Conservation (phyloP, 2,329 filamentous ascomycete species). For the Colletotrichum gigasporum region DNA sequence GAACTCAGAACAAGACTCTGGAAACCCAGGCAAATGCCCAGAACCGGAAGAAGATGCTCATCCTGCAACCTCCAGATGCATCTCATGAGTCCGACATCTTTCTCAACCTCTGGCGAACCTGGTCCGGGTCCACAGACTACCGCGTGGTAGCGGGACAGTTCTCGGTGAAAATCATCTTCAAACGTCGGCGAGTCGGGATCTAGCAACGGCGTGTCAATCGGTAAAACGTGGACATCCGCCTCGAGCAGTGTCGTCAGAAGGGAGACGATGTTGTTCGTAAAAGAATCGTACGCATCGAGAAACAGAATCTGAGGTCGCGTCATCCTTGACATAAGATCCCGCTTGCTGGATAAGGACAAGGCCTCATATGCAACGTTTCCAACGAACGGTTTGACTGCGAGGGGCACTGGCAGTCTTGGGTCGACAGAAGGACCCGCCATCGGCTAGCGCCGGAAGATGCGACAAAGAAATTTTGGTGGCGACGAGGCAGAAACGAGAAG, state of each 20-base stretch:
- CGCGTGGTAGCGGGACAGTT: constrained; percentile 75
- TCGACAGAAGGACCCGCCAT: constrained; percentile 13
- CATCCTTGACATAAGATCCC: constrained; percentile 35
- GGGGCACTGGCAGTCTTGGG: no score
- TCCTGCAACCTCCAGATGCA: constrained; percentile 76
- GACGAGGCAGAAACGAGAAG: constrained; percentile 23
- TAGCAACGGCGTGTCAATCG: constrained; percentile 72
- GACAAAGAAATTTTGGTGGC: constrained; percentile 24
- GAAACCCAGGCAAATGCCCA: constrained; percentile 91
- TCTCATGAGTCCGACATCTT: constrained; percentile 86
- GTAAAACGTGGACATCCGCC: constrained; percentile 75
- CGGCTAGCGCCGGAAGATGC: constrained; percentile 26
- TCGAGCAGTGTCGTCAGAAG: constrained; percentile 77
- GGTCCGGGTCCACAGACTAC: constrained; percentile 92
- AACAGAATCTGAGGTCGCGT: constrained; percentile 73
- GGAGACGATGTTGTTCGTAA: constrained; percentile 92
- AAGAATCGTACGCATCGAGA: constrained; percentile 96
- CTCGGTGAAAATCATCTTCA: constrained; percentile 54
- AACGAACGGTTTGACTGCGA: constrained; percentile 7
- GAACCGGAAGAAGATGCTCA: constrained; percentile 73
- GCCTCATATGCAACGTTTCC: constrained; percentile 13
- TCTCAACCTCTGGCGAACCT: constrained; percentile 75
- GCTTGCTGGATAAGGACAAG: background rate
- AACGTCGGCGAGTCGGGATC: constrained; percentile 52
- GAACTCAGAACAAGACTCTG: constrained; percentile 80